A percentile compares a stretch with the other conserved stretches of the same genome.
These are phyloP conservation scores for Erysimum pusillum DNA, from an alignment of 441 rosid species.

Conservation along the genomic window DNA sequence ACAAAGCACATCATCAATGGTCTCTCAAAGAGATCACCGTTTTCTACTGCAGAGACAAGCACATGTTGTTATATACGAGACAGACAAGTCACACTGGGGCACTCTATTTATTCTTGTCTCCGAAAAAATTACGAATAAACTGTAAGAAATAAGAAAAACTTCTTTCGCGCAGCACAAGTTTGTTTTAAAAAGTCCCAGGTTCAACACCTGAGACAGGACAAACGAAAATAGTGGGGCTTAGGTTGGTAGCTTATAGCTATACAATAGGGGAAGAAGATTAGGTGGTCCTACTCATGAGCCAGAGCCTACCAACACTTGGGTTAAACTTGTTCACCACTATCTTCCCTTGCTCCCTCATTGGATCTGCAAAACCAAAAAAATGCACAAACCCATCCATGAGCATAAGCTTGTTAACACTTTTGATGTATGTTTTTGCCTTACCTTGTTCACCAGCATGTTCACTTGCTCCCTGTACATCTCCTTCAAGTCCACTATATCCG, in stretches of 20 bases:
- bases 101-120: conserved; percentile 1
- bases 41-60: not conserved
- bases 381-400: conserved; percentile 31
- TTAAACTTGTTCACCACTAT: not conserved
- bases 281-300: conserved; percentile 19
- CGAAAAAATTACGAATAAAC: conserved; percentile 25
- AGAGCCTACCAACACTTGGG: conserved; percentile 14
- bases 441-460: conserved; percentile 96
- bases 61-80: not conserved
- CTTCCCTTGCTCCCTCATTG: conserved; percentile 41
- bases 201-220: not conserved
- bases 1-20: not conserved
- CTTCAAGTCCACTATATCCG: conserved; percentile 93
- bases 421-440: conserved; percentile 35
- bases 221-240: not conserved
- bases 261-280: conserved; percentile 24
- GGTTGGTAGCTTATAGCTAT: conserved; percentile 27
- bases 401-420: conserved; percentile 20
- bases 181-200: not conserved
- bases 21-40: too few relatives aligned
- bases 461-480: conserved; percentile 99
- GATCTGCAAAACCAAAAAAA: conserved; percentile 36
- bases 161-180: conserved; percentile 18
- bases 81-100: not conserved
- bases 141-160: not conserved